Percentiles rank a stretch among this genome's conserved stretches.
These are phyloP conservation scores for Fusarium annulatum DNA, from an alignment of 2,329 filamentous ascomycete species.

Conservation along the genomic window DNA sequence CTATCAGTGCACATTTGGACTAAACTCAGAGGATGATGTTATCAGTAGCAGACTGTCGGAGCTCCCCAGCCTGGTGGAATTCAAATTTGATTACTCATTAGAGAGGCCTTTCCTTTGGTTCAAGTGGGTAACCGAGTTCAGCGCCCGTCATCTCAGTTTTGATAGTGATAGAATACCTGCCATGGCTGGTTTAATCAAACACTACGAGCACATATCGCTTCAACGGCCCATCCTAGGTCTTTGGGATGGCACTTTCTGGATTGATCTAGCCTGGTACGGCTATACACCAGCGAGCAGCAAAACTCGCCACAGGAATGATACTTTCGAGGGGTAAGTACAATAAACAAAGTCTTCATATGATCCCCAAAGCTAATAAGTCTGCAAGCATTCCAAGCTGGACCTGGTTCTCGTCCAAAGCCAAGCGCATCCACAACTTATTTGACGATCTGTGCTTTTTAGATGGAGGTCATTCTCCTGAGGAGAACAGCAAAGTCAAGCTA, in stretches of 20 bases:
- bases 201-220: not conserved
- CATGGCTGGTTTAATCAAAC: not conserved
- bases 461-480: too few species aligned
- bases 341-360: too few species aligned
- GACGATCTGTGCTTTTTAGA: not conserved
- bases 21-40: fast-evolving
- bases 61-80: not conserved
- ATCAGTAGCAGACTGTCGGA: too few species aligned
- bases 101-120: not conserved
- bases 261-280: not conserved
- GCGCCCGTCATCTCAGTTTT: fast-evolving
- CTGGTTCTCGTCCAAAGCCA: not conserved
- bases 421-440: fast-evolving
- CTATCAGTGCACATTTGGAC: fast-evolving
- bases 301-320: not conserved
- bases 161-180: fast-evolving
- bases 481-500: not conserved
- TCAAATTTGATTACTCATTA: too few species aligned
- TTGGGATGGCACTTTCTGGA: fast-evolving
- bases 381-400: not conserved
- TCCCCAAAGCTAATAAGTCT: too few species aligned
- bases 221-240: not conserved
- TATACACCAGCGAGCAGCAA: not conserved
- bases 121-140: not conserved
- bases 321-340: too few species aligned